These are phyloP conservation scores for Citrullus colocynthis DNA, from an alignment of 306 rosid genomes.

Conservation along the genomic window DNA sequence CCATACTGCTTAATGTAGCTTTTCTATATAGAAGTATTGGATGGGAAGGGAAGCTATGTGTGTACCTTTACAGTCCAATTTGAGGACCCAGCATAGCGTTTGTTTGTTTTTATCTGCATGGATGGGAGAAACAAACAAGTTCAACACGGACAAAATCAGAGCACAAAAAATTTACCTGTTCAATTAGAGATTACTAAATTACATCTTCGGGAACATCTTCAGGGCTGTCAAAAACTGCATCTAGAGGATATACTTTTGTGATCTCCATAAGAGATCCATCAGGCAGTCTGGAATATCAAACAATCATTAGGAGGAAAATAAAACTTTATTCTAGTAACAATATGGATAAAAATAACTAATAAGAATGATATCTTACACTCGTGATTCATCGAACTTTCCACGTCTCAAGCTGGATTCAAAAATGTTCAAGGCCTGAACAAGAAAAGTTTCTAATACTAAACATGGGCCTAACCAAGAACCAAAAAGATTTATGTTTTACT, in stretches of 20 bases:
- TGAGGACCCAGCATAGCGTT: constrained; percentile 87
- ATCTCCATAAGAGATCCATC: constrained; percentile 92
- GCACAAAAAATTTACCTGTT: not conserved
- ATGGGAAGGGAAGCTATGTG: not conserved
- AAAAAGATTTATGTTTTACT: not conserved
- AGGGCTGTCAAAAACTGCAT: constrained; percentile 76
- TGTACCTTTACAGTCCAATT: constrained; percentile 87
- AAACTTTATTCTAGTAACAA: not conserved
- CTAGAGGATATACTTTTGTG: constrained; percentile 81
- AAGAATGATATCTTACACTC: constrained; percentile 30
- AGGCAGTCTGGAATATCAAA: constrained; percentile 47
- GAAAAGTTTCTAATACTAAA: not conserved
- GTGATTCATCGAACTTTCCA: constrained; percentile 88
- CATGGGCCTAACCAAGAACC: not conserved
- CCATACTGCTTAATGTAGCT: not conserved
- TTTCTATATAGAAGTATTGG: not conserved
- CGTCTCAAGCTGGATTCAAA: constrained; percentile 89
- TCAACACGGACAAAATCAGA: not conserved
- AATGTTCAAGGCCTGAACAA: constrained; percentile 74
- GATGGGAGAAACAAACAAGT: not conserved
- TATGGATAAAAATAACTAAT: not conserved
- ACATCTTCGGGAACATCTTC: constrained; percentile 98
- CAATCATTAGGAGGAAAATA: constrained; percentile 12
- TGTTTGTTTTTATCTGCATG: constrained; percentile 61
- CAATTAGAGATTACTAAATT: constrained; percentile 13